Conservation (phyloP, 345 rosid genomes). For the Passiflora organensis region DNA sequence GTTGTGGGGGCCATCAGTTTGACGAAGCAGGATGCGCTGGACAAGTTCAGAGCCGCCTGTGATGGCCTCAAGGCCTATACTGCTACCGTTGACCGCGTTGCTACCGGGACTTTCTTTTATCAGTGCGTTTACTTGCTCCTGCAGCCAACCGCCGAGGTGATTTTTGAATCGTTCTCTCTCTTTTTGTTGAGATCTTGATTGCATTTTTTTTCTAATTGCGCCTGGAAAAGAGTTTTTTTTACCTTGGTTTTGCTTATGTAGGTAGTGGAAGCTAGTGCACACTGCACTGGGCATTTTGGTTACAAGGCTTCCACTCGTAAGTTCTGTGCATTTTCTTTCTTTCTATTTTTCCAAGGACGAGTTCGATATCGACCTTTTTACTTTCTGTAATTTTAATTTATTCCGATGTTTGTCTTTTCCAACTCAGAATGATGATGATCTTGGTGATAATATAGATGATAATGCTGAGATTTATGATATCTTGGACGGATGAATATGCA, state of each 20-base stretch:
- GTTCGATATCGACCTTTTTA: too few relatives aligned
- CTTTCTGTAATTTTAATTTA: not conserved
- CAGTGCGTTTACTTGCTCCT: conserved; percentile 77
- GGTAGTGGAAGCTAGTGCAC: conserved; percentile 63
- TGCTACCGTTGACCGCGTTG: conserved; percentile 50
- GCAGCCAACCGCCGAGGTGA: conserved; percentile 59
- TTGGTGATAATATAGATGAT: too few relatives aligned
- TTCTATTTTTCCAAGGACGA: too few relatives aligned
- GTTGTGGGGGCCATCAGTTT: conserved; percentile 53
- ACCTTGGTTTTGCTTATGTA: conserved; percentile 22
- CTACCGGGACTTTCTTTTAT: conserved; percentile 65
- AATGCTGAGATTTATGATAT: too few relatives aligned
- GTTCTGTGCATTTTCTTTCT: conserved; percentile 14
- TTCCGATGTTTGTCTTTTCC: too few relatives aligned
- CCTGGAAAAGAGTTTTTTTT: not conserved
- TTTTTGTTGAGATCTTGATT: not conserved
- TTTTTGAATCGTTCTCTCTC: not conserved
- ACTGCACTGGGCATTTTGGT: conserved; percentile 47
- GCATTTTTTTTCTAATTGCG: too few relatives aligned
- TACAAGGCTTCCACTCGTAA: conserved; percentile 46
- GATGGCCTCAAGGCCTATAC: conserved; percentile 47
- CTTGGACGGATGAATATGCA: too few relatives aligned
- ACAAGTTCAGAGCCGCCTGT: conserved; percentile 58
- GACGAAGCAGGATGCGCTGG: conserved; percentile 58
- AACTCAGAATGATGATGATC: too few relatives aligned